Percentiles rank a stretch among this genome's conserved stretches.
Conservation (phyloP, 371 early-diverging fungal species). For the Sporodiniella umbellata region DNA sequence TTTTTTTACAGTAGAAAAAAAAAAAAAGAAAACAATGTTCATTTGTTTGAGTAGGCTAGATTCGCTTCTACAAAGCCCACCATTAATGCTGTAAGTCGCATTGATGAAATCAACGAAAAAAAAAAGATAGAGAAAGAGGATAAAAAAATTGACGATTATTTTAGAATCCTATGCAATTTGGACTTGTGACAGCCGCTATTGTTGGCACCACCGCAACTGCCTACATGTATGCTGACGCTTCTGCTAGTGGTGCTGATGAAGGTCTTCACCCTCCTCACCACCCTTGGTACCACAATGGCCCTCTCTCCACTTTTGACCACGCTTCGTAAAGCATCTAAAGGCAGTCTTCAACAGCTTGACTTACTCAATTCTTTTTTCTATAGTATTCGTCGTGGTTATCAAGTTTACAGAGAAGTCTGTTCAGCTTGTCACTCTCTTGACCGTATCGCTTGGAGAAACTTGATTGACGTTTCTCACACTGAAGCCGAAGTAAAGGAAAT, state of each 20-base stretch:
- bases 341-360: background rate
- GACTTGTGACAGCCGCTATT: slow-evolving; percentile 55
- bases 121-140: background rate
- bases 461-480: slow-evolving; percentile 90
- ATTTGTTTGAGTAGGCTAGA: slow-evolving; percentile 34
- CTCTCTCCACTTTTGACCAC: slow-evolving; percentile 89
- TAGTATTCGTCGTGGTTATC: slow-evolving; percentile 96
- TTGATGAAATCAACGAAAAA: background rate
- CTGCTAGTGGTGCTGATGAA: slow-evolving; percentile 81
- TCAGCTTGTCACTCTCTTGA: slow-evolving; percentile 96
- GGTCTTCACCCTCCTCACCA: slow-evolving; percentile 89
- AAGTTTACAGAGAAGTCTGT: slow-evolving; percentile 98
- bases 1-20: too few species aligned
- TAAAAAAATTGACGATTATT: background rate
- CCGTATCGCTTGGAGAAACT: slow-evolving; percentile 91
- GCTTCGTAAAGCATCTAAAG: slow-evolving; percentile 67
- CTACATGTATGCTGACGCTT: slow-evolving; percentile 52
- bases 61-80: slow-evolving; percentile 45
- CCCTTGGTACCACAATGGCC: slow-evolving; percentile 86
- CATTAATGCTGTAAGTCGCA: slow-evolving; percentile 7
- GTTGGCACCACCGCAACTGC: slow-evolving; percentile 56
- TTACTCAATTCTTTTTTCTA: background rate
- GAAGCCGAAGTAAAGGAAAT: slow-evolving; percentile 91
- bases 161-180: slow-evolving; percentile 44
- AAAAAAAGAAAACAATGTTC: background rate